These are phyloP conservation scores for Ilyonectria destructans DNA, from an alignment of 2,329 filamentous ascomycete genomes.

Conservation along the genomic window DNA sequence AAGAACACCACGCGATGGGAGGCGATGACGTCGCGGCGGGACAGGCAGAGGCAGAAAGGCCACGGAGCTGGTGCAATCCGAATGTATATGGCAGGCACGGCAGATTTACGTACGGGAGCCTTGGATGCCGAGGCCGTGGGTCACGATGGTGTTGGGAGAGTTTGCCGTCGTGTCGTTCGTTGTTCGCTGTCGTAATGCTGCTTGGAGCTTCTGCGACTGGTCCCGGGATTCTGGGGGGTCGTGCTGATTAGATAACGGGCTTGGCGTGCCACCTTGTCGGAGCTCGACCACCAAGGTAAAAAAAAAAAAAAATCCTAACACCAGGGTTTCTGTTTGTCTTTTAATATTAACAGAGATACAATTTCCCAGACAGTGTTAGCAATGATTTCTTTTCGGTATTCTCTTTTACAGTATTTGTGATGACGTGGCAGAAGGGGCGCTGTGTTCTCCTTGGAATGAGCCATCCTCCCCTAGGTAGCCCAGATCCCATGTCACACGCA, in stretches of 20 bases:
- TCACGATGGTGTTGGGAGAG: constrained; percentile 12
- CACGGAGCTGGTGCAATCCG: constrained; percentile 7
- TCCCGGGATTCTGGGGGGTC: constrained; percentile 25
- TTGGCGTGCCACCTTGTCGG: constrained; percentile 21
- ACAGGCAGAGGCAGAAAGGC: constrained; percentile 21
- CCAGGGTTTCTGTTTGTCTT: neutral
- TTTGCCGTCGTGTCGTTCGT: constrained; percentile 22
- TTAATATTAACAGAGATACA: neutral
- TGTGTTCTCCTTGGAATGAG: neutral
- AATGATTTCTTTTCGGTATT: no score
- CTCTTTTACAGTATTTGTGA: neutral
- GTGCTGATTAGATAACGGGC: constrained; percentile 49
- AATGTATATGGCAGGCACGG: constrained; percentile 4
- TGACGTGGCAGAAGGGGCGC: neutral
- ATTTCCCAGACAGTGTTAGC: no score
- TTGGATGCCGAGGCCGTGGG: neutral
- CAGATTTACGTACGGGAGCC: neutral
- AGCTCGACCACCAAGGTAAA: neutral
- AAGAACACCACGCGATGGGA: constrained; percentile 41
- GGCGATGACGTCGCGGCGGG: constrained; percentile 38
- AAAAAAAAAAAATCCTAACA: neutral
- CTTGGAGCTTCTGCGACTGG: constrained; percentile 35
- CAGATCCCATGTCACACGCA: neutral
- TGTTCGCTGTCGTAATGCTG: constrained; percentile 1
- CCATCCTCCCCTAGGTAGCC: neutral